Conservation (phyloP, 129 eudicot species). For the Flaveria ramosissima region DNA sequence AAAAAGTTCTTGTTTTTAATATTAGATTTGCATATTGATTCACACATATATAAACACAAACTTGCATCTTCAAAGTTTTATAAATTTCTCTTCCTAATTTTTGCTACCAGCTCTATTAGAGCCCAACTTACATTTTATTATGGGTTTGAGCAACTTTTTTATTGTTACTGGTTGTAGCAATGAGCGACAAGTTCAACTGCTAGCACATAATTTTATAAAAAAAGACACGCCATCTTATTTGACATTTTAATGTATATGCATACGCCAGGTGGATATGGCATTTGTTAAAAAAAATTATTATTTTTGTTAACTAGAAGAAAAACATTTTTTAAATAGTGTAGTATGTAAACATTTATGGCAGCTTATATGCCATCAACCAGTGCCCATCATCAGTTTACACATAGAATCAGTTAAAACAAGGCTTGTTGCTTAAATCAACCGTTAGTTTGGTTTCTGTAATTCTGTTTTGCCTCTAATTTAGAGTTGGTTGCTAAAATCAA, state of each 20-base stretch:
- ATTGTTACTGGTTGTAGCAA: neutral
- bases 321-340: neutral
- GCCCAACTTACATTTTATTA: neutral
- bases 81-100: neutral
- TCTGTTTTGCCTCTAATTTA: neutral
- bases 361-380: neutral
- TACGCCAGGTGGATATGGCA: neutral
- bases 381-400: neutral
- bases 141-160: neutral
- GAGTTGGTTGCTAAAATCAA: neutral
- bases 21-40: neutral
- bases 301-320: neutral
- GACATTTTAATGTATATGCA: neutral
- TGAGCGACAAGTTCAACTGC: neutral
- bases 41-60: neutral
- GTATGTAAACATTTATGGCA: neutral
- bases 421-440: neutral
- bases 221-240: neutral
- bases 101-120: slow-evolving; percentile 6
- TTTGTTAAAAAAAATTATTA: too few species aligned
- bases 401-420: neutral
- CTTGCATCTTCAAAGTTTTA: neutral
- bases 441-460: neutral
- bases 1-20: neutral
- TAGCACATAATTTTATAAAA: neutral